Conservation (phyloP, 2,329 filamentous ascomycete species). For the Berkeleyomyces basicola region DNA sequence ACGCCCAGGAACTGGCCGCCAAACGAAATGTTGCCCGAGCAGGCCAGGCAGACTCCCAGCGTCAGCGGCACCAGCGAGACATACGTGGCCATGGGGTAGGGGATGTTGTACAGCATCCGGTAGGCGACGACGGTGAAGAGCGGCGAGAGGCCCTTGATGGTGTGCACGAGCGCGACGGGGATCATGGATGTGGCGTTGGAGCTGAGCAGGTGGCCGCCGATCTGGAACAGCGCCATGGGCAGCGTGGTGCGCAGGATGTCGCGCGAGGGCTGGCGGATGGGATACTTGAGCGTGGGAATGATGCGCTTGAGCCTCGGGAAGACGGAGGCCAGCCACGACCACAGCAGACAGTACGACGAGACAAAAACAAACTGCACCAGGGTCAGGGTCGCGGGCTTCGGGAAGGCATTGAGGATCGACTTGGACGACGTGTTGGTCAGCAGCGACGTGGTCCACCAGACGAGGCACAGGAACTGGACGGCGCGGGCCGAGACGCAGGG, state of each 20-base stretch:
- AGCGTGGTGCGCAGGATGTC: conserved; percentile 76
- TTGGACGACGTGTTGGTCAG: conserved; percentile 97
- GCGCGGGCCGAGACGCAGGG: background rate
- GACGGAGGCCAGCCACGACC: conserved; percentile 56
- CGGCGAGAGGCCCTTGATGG: conserved; percentile 92
- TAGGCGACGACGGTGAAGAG: conserved; percentile 92
- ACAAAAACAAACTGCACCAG: conserved; percentile 90
- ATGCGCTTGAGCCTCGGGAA: conserved; percentile 54
- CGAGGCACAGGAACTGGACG: conserved; percentile 59
- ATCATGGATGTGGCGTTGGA: conserved; percentile 90
- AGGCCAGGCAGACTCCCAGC: conserved; percentile 86
- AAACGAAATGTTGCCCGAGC: conserved; percentile 64
- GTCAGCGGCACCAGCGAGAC: conserved; percentile 81
- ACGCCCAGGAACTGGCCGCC: conserved; percentile 83
- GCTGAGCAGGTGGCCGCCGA: conserved; percentile 82
- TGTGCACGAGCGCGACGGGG: conserved; percentile 91
- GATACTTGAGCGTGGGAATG: conserved; percentile 66
- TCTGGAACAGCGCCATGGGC: conserved; percentile 84
- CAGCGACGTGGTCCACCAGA: conserved; percentile 93
- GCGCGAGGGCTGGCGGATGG: conserved; percentile 62
- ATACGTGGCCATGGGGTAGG: conserved; percentile 76
- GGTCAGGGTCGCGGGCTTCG: conserved; percentile 81
- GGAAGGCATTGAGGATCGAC: conserved; percentile 81
- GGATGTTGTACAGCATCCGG: conserved; percentile 72
- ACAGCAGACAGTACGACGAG: conserved; percentile 66